phyloP scores from a whole-genome alignment of 768 basidiomycete species.

The Russula sp. region DNA sequence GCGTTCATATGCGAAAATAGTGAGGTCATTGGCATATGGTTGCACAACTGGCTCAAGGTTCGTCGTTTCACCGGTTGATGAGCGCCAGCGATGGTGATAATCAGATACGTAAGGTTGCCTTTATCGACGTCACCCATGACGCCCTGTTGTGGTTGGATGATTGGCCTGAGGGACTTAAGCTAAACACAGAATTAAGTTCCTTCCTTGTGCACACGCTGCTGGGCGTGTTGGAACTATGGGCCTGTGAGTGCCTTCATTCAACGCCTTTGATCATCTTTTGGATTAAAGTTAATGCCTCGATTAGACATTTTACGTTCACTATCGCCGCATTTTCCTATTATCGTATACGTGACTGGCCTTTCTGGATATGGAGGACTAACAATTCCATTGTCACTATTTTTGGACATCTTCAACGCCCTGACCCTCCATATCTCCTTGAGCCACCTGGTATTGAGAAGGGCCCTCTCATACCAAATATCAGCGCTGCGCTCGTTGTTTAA shows the following conservation, averaged over 20 bases:
- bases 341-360: slow-evolving; percentile 15
- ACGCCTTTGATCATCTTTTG: not conserved
- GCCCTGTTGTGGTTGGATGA: slow-evolving; percentile 79
- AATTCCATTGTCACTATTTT: slow-evolving; percentile 8
- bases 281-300: not conserved
- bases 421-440: slow-evolving; percentile 68
- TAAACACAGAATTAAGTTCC: slow-evolving; percentile 88
- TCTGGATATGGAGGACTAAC: slow-evolving; percentile 18
- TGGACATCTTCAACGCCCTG: slow-evolving; percentile 44
- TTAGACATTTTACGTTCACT: not conserved
- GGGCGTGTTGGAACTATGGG: slow-evolving; percentile 61
- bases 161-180: slow-evolving; percentile 94
- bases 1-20: slow-evolving; percentile 64
- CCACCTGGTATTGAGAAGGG: slow-evolving; percentile 51
- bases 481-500: slow-evolving; percentile 72
- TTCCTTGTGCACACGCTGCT: slow-evolving; percentile 75
- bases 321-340: slow-evolving; percentile 11
- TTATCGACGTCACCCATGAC: slow-evolving; percentile 43
- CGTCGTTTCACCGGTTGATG: not conserved
- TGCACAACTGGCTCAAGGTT: slow-evolving; percentile 18
- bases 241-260: slow-evolving; percentile 40
- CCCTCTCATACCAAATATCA: slow-evolving; percentile 55
- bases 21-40: slow-evolving; percentile 36
- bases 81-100: not conserved
- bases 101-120: slow-evolving; percentile 28